Conservation (phyloP, 192 early-diverging fungal genomes). For the Piromyces finnis region DNA sequence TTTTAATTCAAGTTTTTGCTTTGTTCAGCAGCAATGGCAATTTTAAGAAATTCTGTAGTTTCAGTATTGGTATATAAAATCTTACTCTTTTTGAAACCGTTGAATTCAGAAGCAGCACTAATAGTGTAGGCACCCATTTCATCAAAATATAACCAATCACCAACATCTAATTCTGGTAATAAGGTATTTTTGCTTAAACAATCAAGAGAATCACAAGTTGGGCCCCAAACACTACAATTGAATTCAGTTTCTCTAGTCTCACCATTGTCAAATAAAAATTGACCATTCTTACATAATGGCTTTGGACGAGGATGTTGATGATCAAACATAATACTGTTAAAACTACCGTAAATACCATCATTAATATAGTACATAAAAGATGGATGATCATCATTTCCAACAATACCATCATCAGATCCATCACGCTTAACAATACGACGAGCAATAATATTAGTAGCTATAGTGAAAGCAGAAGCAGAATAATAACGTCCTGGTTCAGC, state of each 20-base stretch:
- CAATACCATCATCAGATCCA: neutral
- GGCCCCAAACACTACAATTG: slow-evolving; percentile 77
- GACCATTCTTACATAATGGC: slow-evolving; percentile 33
- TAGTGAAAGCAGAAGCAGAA: slow-evolving; percentile 79
- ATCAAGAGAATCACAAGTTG: slow-evolving; percentile 98
- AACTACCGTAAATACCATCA: slow-evolving; percentile 94
- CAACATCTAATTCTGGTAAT: slow-evolving; percentile 72
- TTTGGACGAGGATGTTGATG: slow-evolving; percentile 60
- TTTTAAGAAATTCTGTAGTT: neutral
- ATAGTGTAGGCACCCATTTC: slow-evolving; percentile 97
- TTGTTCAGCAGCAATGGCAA: neutral
- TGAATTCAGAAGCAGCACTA: slow-evolving; percentile 71
- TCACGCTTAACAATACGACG: slow-evolving; percentile 56
- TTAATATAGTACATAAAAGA: slow-evolving; percentile 83
- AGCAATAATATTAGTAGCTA: slow-evolving; percentile 84
- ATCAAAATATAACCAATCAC: slow-evolving; percentile 91
- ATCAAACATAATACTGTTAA: slow-evolving; percentile 98
- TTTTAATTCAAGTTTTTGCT: neutral
- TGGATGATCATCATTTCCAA: neutral
- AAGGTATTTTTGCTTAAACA: slow-evolving; percentile 46
- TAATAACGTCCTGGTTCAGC: slow-evolving; percentile 97
- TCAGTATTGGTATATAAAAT: slow-evolving; percentile 76
- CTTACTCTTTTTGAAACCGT: slow-evolving; percentile 65
- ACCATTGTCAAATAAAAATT: slow-evolving; percentile 10
- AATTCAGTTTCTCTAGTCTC: slow-evolving; percentile 13